These are phyloP conservation scores for Cucurbita moschata DNA, from an alignment of 306 rosid genomes.

Conservation along the genomic window DNA sequence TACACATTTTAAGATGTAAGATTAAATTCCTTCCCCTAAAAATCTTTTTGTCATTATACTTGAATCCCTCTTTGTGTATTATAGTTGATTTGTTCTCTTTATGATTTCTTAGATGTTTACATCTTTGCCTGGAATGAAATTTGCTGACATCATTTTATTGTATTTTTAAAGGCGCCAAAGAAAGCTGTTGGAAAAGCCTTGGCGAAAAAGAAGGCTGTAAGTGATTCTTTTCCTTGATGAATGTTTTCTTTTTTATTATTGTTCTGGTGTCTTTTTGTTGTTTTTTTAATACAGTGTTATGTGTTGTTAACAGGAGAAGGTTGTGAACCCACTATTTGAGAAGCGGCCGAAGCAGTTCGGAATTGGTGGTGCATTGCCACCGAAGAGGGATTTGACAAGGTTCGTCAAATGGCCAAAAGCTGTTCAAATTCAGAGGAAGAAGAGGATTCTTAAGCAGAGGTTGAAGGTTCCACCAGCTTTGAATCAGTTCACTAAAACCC, in stretches of 20 bases:
- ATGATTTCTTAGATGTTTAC: background rate
- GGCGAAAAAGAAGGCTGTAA: constrained; percentile 24
- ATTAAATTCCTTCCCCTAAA: background rate
- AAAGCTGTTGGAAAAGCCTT: constrained; percentile 25
- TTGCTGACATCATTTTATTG: background rate
- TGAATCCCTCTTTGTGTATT: background rate
- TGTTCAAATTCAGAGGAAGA: constrained; percentile 51
- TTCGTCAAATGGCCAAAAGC: constrained; percentile 56
- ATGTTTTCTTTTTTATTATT: background rate
- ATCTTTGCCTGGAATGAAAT: background rate
- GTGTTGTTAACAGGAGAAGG: constrained; percentile 17
- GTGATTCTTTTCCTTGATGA: background rate
- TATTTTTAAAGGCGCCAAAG: constrained; percentile 20
- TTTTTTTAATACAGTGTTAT: background rate
- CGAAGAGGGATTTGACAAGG: constrained; percentile 44
- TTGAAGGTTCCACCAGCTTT: constrained; percentile 69
- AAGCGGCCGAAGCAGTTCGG: constrained; percentile 60
- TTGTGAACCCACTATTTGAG: constrained; percentile 47
- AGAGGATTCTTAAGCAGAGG: constrained; percentile 56
- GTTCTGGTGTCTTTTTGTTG: background rate
- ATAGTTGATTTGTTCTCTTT: background rate
- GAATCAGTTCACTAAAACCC: constrained; percentile 68
- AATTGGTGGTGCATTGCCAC: constrained; percentile 52
- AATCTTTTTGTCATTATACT: background rate
- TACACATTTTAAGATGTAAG: background rate